Evolutionary conservation across 1,284 basidiomycete species (phyloP).

Genomic region (Pseudozyma pruni): DNA sequence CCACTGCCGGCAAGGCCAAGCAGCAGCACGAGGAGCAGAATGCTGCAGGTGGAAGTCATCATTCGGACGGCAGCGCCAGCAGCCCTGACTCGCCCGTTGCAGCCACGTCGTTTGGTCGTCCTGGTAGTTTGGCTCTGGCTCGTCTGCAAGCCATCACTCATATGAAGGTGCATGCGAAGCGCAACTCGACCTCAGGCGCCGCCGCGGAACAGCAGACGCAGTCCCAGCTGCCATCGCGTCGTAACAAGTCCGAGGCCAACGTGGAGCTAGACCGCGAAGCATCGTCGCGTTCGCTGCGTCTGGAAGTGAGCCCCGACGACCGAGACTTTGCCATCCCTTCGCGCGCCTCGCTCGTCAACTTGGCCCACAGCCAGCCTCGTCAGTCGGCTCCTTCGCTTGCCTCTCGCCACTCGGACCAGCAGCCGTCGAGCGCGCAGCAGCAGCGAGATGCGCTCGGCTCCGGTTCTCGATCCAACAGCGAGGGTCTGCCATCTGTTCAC

Average conservation of each 20-base stretch:
- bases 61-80: conserved; percentile 37
- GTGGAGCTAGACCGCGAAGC: conserved; percentile 30
- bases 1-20: conserved; percentile 66
- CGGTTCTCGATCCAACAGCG: conserved; percentile 50
- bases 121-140: conserved; percentile 46
- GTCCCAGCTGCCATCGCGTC: conserved; percentile 6
- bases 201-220: conserved; percentile 1
- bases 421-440: conserved; percentile 18
- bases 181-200: conserved; percentile 22
- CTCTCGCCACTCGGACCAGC: conserved; percentile 42
- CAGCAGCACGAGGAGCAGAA: conserved; percentile 32
- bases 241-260: conserved; percentile 22
- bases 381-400: conserved; percentile 41
- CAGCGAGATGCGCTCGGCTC: conserved; percentile 33
- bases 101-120: conserved; percentile 23
- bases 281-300: conserved; percentile 43
- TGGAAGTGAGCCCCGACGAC: conserved; percentile 49
- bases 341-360: conserved; percentile 27
- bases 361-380: conserved; percentile 25
- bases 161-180: conserved; percentile 46
- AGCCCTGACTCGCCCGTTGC: conserved; percentile 36
- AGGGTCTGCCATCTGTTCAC: conserved; percentile 23
- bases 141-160: conserved; percentile 40
- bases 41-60: conserved; percentile 20
- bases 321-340: conserved; percentile 48